Evolutionary conservation across 1,284 basidiomycete species (phyloP), one percentile per base, ranked within the genome.

Genomic region (Schizophyllum commune): DNA sequence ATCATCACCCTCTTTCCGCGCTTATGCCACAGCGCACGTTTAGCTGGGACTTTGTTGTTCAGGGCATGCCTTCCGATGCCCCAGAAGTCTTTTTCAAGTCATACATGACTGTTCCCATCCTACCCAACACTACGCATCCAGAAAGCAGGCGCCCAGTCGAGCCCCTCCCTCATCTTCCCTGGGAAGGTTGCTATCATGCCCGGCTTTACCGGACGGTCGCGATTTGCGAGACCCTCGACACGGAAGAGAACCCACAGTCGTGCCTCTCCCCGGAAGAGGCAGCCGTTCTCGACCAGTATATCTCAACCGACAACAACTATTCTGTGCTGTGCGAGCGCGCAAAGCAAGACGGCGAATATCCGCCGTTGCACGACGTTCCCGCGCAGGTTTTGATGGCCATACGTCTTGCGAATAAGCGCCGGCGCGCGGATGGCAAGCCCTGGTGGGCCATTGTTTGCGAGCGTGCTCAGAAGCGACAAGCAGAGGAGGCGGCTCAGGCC

Each of bases 151-250:
- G 51, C 19, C 56, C 60, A 5, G 8, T 64, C 19, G 55, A 57
- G 32, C 60, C 60, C 32, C 22, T 52, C n/a, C 34, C 53, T 21
- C 60, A 60, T 39, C 58, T 64, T 13, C 63, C 63, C 5, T 61
- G 60, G 63, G 39, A 58, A 11, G 60, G 61, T 21, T 64, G 63
- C 53, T 64, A 64, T 27, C 55, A 61, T 8, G 59, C 62, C 5
- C 55, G 54, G 8, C 22, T 51, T 34, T 52, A 58, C 54, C 21
- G 32, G 15, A 17, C 56, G 19, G 57, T 54, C 11, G 60, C 53
- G 13, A 47, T 13, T 11, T 47, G 39, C 39, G 2, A 3, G 39
- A 47, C 39, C 9, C 17, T 47, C 13, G 39, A 47, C 17, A 13
- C 39, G 17, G 39, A 11, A 3, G 17, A 13, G 9, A 17, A 47